phyloP scores from a whole-genome alignment of 2,329 filamentous ascomycete genomes.

The Talaromyces islandicus region DNA sequence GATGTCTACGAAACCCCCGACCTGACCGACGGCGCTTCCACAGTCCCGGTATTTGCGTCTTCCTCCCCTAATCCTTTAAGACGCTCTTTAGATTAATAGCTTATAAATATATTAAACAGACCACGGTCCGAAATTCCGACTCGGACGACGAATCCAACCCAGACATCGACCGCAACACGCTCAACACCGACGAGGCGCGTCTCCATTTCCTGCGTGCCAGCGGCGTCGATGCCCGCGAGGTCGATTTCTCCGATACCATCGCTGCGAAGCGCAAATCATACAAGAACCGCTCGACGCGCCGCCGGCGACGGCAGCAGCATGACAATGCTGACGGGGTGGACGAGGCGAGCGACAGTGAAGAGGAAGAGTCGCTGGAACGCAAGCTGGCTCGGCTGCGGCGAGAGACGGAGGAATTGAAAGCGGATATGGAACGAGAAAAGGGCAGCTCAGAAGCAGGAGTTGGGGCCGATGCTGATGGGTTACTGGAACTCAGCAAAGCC shows the following conservation, averaged over 20 bases:
- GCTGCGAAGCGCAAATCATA: conserved; percentile 79
- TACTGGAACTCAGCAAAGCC: conserved; percentile 64
- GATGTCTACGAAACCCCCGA: conserved; percentile 97
- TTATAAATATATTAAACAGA: conserved; percentile 37
- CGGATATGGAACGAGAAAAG: conserved; percentile 38
- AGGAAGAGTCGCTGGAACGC: conserved; percentile 63
- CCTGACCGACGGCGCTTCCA: conserved; percentile 82
- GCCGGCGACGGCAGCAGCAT: conserved; percentile 47
- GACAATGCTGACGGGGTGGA: conserved; percentile 56
- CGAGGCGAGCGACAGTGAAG: conserved; percentile 72
- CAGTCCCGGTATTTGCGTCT: conserved; percentile 68
- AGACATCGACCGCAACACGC: conserved; percentile 67
- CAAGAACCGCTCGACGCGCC: conserved; percentile 58
- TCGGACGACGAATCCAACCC: conserved; percentile 53
- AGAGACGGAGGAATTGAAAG: conserved; percentile 71
- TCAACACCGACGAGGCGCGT: conserved; percentile 74
- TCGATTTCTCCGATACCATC: conserved; percentile 87
- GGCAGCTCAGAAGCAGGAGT: conserved; percentile 51
- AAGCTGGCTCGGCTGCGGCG: conserved; percentile 76
- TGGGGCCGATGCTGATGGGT: conserved; percentile 48
- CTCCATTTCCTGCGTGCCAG: conserved; percentile 69
- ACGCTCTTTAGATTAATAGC: conserved; percentile 21
- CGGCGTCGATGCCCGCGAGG: conserved; percentile 64
- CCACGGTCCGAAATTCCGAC: conserved; percentile 48
- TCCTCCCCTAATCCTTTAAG: background rate